Evolutionary conservation across 331 rosid species (phyloP), one percentile per base, ranked within the genome.

Genomic region (Saraca asoca): DNA sequence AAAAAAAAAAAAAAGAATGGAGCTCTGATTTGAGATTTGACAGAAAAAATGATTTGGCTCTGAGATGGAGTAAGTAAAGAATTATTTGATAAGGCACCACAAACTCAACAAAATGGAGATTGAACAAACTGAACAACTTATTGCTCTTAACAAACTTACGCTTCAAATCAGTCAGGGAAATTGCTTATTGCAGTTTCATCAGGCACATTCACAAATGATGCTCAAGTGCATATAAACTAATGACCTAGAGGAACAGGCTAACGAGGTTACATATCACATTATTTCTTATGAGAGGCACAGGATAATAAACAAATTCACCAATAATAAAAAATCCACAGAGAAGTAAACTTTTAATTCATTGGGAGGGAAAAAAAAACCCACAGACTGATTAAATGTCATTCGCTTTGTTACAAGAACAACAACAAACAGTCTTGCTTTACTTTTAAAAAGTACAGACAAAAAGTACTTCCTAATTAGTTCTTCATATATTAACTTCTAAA

Each of bases 351-450:
- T n/a, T 9, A 33, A 50, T 64, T 49, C 19, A 54, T 42, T 0
- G 5, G 38, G 2, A 31, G 60, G 51, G 46, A n/a, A 55, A 62
- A 55, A n/a, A 55, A 62, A 49, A 42, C 14, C 51, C 24, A 39
- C 42, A 58, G 31, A 16, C 35, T 54, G 7, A 38, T 38, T 15
- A 44, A 54, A 38, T 53, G 59, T 18, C 41, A 17, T 38, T 51
- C 13, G 5, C 16, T 2, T 18, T 31, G 64, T 54, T 7, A 8
- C 58, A 66, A 56, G 60, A 56, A 18, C 50, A 44, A 70, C 73
- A 13, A 37, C 12, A 58, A 31, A 34, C n/a, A 70, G 59, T 29
- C 60, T 51, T 39, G 59, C 70, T 34, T 62, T 71, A 42, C 41
- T 31, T 48, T 60, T 7, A 38, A 19, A 60, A 66, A 31, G 48